These are phyloP conservation scores for Candida adriatica DNA, from an alignment of 805 yeast genomes.

Conservation along the genomic window DNA sequence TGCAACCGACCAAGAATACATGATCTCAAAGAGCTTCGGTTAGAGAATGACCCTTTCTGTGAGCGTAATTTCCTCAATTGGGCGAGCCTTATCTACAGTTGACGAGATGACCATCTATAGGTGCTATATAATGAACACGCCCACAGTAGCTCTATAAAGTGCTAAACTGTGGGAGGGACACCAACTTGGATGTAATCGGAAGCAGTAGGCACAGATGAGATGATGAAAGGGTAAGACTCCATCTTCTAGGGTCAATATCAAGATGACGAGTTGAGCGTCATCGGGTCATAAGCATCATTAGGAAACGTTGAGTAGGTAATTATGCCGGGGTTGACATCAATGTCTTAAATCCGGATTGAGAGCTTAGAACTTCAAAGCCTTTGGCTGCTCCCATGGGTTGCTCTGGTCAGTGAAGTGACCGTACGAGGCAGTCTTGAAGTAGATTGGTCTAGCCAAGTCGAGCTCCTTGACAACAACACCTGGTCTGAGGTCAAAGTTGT, in stretches of 20 bases:
- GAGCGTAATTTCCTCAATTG: no score
- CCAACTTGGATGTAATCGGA: neutral
- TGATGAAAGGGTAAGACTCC: no score
- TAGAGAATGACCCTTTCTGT: no score
- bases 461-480: slow-evolving; percentile 97
- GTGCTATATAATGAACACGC: no score
- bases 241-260: no score
- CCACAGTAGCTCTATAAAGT: no score
- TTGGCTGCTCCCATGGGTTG: slow-evolving; percentile 98
- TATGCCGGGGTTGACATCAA: neutral
- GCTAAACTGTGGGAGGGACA: no score
- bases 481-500: slow-evolving; percentile 98
- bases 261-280: slow-evolving; percentile 16
- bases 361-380: slow-evolving; percentile 52
- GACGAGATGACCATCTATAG: no score
- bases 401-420: slow-evolving; percentile 99
- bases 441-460: slow-evolving; percentile 98
- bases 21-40: no score
- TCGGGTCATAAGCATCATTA: slow-evolving; percentile 13
- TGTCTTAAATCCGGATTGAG: no score
- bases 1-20: no score
- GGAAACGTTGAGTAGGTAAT: neutral
- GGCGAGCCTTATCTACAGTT: no score
- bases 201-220: slow-evolving; percentile 1
- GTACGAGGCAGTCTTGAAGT: slow-evolving; percentile 97